Evolutionary conservation across 805 yeast genomes (phyloP), one percentile per base, ranked within the genome.

Genomic region (Candida argentea): DNA sequence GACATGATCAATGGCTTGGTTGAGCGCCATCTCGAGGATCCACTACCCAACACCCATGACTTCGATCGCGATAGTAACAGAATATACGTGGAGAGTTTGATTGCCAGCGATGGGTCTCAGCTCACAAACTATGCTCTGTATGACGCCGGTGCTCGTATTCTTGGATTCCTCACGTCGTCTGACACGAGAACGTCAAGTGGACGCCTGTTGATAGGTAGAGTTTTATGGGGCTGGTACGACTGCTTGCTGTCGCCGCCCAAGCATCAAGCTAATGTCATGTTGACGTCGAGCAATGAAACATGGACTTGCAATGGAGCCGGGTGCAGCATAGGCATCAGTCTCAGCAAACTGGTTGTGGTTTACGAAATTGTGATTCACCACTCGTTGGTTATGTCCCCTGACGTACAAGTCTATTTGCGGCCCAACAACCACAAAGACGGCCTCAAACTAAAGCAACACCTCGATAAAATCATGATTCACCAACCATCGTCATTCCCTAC

Each of bases 191-290:
- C 19, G n/a, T 7, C 22, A 5, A 20, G 14, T n/a, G 20, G 17
- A 6, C 44, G 43, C 20, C 38, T 55, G 3, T 24, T 55, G 1
- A 24, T 34, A 4, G 34, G 64, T 3, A 52, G 42, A 25, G 9
- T 57, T 4, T 45, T 58, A 11, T 35, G 55, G 16, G 67, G 68
- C 1, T 61, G 66, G 67, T 60, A 49, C 32, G 61, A 59, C 34
- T 57, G 48, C 36, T 34, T 57, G 12, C 26, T 24, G 12, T 30
- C 29, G 10, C n/a, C n/a, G n/a, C n/a, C n/a, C n/a, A n/a, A n/a
- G 27, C 51, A 29, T 28, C 58, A 61, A 36, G 68, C 67, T 8
- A 61, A 61, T 37, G 58, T 55, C 30, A 43, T 50, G 3, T 36
- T 61, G 13, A 34, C 53, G 5, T 63, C 61, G 30, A 54, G 54